Percentiles rank a stretch among this genome's conserved stretches.
Evolutionary conservation across 1,284 basidiomycete genomes (phyloP).

Genomic region (Lentinula novae-zelandiae): DNA sequence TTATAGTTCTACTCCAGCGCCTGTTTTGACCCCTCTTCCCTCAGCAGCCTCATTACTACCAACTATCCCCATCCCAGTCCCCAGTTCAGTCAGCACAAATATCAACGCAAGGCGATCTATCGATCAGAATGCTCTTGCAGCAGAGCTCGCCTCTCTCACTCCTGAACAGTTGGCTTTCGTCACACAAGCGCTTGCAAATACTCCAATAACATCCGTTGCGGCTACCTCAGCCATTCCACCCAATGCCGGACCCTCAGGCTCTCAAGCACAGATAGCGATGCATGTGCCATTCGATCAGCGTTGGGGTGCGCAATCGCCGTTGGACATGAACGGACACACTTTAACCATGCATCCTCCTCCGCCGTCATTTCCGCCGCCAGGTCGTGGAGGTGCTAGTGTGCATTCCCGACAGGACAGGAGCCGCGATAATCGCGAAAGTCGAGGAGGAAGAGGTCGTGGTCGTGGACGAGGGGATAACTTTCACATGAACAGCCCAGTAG

Average conservation of each 20-base stretch:
- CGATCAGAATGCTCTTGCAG: slow-evolving; percentile 32
- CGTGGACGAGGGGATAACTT: slow-evolving; percentile 32
- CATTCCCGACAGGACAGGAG: background rate
- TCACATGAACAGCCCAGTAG: slow-evolving; percentile 35
- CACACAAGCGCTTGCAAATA: slow-evolving; percentile 28
- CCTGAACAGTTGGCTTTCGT: slow-evolving; percentile 60
- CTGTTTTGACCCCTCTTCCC: slow-evolving; percentile 11
- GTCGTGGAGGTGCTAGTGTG: background rate
- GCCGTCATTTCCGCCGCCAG: background rate
- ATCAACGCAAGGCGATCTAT: slow-evolving; percentile 18
- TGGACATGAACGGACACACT: background rate
- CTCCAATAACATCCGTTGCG: background rate
- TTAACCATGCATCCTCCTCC: background rate
- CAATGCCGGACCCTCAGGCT: slow-evolving; percentile 9
- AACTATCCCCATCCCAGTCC: background rate
- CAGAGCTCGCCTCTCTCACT: slow-evolving; percentile 53
- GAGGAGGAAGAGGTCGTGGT: slow-evolving; percentile 33
- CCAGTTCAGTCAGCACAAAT: slow-evolving; percentile 7
- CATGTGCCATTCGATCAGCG: slow-evolving; percentile 17
- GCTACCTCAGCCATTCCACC: background rate
- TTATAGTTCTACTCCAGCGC: slow-evolving; percentile 16
- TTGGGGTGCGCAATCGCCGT: background rate
- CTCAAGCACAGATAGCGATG: slow-evolving; percentile 17
- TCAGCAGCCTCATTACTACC: background rate
- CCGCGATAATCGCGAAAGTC: slow-evolving; percentile 22